These are phyloP conservation scores for Alliaria petiolata DNA, from an alignment of 345 rosid genomes.

Conservation along the genomic window DNA sequence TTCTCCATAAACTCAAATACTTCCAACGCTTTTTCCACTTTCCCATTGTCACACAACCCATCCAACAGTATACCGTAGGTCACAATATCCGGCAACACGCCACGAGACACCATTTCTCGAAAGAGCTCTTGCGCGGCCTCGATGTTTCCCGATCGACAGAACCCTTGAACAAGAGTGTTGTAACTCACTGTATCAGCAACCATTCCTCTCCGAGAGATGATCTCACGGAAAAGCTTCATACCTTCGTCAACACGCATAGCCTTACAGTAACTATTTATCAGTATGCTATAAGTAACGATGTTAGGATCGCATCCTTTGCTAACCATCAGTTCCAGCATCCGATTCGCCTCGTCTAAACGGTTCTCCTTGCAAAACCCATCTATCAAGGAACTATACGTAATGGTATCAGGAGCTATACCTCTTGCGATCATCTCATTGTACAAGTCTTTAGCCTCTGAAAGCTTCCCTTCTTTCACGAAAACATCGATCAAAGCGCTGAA, in stretches of 20 bases:
- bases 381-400: slow-evolving; percentile 35
- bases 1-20: background rate
- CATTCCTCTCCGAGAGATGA: background rate
- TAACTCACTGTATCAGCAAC: background rate
- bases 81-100: background rate
- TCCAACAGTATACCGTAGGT: background rate
- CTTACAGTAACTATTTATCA: background rate
- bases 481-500: background rate
- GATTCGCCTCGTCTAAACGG: slow-evolving; percentile 25
- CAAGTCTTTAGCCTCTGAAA: slow-evolving; percentile 19
- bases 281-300: slow-evolving; percentile 3
- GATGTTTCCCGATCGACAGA: background rate
- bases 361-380: slow-evolving; percentile 32
- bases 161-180: slow-evolving; percentile 1
- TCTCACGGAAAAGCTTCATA: background rate
- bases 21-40: background rate
- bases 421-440: slow-evolving; percentile 17
- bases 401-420: background rate
- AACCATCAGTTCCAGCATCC: slow-evolving; percentile 17
- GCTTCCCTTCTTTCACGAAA: slow-evolving; percentile 16
- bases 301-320: slow-evolving; percentile 10
- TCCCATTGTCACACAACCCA: slow-evolving; percentile 12
- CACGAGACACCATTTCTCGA: background rate
- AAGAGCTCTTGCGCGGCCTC: background rate
- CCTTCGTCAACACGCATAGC: background rate